Evolutionary conservation across 2,329 filamentous ascomycete species (phyloP).

Genomic region (Colletotrichum zoysiae): DNA sequence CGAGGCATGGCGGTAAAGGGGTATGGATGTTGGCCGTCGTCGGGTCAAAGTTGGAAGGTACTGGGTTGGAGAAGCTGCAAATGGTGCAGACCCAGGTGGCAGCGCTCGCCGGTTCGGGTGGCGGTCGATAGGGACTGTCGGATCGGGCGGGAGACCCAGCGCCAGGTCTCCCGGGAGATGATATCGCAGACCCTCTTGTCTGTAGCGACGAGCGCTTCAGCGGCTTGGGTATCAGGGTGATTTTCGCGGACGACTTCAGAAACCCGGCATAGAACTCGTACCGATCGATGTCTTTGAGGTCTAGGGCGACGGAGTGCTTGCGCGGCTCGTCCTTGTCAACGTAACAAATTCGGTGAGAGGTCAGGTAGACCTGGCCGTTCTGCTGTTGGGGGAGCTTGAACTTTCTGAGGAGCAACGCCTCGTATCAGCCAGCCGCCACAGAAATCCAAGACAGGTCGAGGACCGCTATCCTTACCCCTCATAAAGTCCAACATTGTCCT

Average conservation of each 20-base stretch:
- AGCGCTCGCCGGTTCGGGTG: slow-evolving; percentile 61
- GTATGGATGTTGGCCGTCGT: slow-evolving; percentile 83
- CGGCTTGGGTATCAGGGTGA: slow-evolving; percentile 88
- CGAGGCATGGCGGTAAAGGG: slow-evolving; percentile 85
- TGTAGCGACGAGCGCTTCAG: slow-evolving; percentile 73
- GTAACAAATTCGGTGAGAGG: slow-evolving; percentile 95
- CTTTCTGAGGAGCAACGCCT: slow-evolving; percentile 71
- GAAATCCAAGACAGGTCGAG: neutral
- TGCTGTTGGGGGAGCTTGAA: slow-evolving; percentile 95
- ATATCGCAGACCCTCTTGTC: slow-evolving; percentile 62
- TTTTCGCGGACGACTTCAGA: slow-evolving; percentile 92
- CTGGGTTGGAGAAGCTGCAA: slow-evolving; percentile 92
- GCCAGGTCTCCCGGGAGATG: slow-evolving; percentile 60
- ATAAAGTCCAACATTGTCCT: slow-evolving; percentile 97
- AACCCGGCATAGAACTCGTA: slow-evolving; percentile 95
- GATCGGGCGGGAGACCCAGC: slow-evolving; percentile 61
- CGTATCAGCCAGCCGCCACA: slow-evolving; percentile 15
- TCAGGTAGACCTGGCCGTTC: slow-evolving; percentile 95
- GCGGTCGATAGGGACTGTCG: slow-evolving; percentile 57
- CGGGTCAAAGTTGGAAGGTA: slow-evolving; percentile 94
- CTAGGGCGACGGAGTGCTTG: slow-evolving; percentile 84
- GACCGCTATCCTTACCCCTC: slow-evolving; percentile 76
- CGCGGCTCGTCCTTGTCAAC: slow-evolving; percentile 90
- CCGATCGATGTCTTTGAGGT: slow-evolving; percentile 91
- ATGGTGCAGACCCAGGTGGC: slow-evolving; percentile 97